Conservation (phyloP, 2,329 filamentous ascomycete genomes). For the Scleromitrula shiraiana region DNA sequence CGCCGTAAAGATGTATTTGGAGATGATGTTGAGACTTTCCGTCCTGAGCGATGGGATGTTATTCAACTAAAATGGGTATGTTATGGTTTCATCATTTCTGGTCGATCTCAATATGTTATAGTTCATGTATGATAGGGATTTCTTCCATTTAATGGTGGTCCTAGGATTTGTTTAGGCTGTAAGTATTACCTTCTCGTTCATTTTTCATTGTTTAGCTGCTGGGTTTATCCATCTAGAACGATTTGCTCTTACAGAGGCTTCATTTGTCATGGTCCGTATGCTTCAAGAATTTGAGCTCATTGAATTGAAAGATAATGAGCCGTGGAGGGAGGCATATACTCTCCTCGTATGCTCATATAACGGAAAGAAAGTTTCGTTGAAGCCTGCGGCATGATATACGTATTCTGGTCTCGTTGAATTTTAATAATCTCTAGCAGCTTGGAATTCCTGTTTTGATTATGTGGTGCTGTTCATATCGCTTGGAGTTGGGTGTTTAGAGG, state of each 20-base stretch:
- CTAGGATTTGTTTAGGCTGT: constrained; percentile 58
- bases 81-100: not conserved
- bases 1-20: constrained; percentile 33
- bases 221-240: not conserved
- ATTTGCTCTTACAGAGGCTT: constrained; percentile 11
- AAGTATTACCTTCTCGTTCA: not conserved
- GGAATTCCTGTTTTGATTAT: too few species aligned
- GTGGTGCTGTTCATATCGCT: too few species aligned
- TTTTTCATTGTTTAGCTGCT: too few species aligned
- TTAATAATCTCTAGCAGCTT: too few species aligned
- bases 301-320: constrained; percentile 2
- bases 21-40: constrained; percentile 31
- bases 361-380: not conserved
- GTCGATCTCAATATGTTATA: not conserved
- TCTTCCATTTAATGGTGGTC: constrained; percentile 64
- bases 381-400: not conserved
- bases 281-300: constrained; percentile 35
- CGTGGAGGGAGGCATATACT: constrained; percentile 5
- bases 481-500: too few species aligned
- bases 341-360: constrained; percentile 4
- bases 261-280: constrained; percentile 12
- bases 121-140: constrained; percentile 45
- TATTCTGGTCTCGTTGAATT: too few species aligned
- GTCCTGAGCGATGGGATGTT: constrained; percentile 34
- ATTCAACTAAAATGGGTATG: constrained; percentile 5